Evolutionary conservation across 2,329 filamentous ascomycete species (phyloP).

Genomic region (Beauveria varroae): DNA sequence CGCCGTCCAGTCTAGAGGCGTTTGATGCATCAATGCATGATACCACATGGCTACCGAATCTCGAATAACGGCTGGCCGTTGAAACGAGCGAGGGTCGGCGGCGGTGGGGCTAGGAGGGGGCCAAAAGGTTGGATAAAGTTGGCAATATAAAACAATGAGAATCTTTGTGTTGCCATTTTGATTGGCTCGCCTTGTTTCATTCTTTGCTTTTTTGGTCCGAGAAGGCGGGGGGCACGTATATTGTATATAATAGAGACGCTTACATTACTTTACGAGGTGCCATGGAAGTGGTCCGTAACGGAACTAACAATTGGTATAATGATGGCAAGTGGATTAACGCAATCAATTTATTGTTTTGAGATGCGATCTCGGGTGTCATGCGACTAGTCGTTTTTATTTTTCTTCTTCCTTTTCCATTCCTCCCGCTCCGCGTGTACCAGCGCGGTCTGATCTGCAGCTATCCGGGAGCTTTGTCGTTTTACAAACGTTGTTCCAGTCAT

Average conservation of each 20-base stretch:
- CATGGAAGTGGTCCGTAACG: neutral
- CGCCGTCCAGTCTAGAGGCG: constrained; percentile 23
- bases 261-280: neutral
- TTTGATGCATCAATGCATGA: constrained; percentile 24
- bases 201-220: neutral
- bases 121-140: neutral
- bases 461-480: neutral
- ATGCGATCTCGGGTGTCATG: neutral
- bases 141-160: neutral
- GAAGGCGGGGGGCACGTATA: neutral
- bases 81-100: neutral
- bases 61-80: constrained; percentile 23
- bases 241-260: neutral
- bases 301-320: neutral
- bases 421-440: neutral
- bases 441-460: neutral
- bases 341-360: neutral
- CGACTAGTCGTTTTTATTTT: neutral
- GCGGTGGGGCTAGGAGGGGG: neutral
- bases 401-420: no score
- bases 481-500: neutral
- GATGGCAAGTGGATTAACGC: neutral
- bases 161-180: neutral
- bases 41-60: constrained; percentile 27
- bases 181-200: neutral